Evolutionary conservation across 768 basidiomycete species (phyloP).

Genomic region (Xanthoconium stramineum): DNA sequence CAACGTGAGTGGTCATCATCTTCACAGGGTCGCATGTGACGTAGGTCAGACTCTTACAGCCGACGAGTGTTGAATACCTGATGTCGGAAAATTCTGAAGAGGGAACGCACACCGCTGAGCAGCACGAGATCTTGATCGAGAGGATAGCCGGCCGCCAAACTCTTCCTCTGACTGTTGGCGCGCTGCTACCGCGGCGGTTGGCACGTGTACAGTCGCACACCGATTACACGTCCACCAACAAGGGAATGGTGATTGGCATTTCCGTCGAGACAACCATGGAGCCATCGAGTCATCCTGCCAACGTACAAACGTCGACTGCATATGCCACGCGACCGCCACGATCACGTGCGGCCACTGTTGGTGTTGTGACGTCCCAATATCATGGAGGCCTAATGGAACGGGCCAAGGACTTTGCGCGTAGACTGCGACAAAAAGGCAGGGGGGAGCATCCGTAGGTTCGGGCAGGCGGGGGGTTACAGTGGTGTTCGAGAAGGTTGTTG

Average conservation of each 20-base stretch:
- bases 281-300: neutral
- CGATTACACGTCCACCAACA: constrained; percentile 31
- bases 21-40: constrained; percentile 6
- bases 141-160: constrained; percentile 43
- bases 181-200: constrained; percentile 45
- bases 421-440: constrained; percentile 40
- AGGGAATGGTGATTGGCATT: constrained; percentile 42
- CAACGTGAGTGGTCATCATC: constrained; percentile 32
- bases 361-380: constrained; percentile 16
- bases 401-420: constrained; percentile 42
- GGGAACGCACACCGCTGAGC: constrained; percentile 39
- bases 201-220: constrained; percentile 41
- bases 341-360: constrained; percentile 35
- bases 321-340: constrained; percentile 29
- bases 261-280: constrained; percentile 43
- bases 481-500: constrained; percentile 23
- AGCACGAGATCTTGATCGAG: constrained; percentile 48
- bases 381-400: constrained; percentile 33
- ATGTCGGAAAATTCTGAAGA: constrained; percentile 36
- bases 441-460: constrained; percentile 6
- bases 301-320: constrained; percentile 13
- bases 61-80: constrained; percentile 43
- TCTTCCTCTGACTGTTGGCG: constrained; percentile 40
- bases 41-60: constrained; percentile 30
- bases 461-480: constrained; percentile 15